Percentiles rank a stretch among this genome's conserved stretches.
These are phyloP conservation scores for Dendrocalamus sinicus DNA, from an alignment of 176 grass and related monocot genomes.

Conservation along the genomic window DNA sequence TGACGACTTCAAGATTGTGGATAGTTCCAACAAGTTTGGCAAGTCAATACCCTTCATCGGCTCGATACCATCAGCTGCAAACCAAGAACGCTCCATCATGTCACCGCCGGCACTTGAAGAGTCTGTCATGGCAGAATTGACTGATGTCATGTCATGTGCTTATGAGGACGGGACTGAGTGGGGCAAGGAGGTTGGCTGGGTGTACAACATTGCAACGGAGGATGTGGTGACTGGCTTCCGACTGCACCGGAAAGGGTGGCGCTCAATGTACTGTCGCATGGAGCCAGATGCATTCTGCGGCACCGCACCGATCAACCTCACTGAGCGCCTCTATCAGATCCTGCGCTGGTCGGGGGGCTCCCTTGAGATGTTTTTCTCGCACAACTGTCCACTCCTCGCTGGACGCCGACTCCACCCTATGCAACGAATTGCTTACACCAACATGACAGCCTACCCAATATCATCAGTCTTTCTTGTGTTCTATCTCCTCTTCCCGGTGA, in stretches of 20 bases:
- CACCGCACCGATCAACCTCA: slow-evolving; percentile 43
- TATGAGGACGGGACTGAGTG: slow-evolving; percentile 18
- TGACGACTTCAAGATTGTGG: not conserved
- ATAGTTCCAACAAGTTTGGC: not conserved
- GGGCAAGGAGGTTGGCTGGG: not conserved
- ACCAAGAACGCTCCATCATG: not conserved
- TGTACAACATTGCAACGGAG: slow-evolving; percentile 16
- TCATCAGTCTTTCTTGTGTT: not conserved
- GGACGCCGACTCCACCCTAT: not conserved
- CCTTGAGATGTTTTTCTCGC: slow-evolving; percentile 53
- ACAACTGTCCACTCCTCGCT: slow-evolving; percentile 29
- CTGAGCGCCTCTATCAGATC: slow-evolving; percentile 38
- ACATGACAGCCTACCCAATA: slow-evolving; percentile 16
- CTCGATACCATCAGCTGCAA: not conserved
- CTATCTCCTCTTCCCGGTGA: not conserved
- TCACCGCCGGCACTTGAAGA: not conserved
- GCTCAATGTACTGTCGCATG: slow-evolving; percentile 27
- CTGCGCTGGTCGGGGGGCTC: slow-evolving; percentile 50
- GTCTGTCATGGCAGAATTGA: not conserved
- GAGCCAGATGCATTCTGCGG: slow-evolving; percentile 36
- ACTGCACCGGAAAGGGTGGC: slow-evolving; percentile 6
- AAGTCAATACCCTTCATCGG: not conserved
- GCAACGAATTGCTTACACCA: slow-evolving; percentile 31
- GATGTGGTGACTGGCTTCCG: slow-evolving; percentile 32
- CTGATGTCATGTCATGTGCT: not conserved